Percentiles rank a stretch among this genome's conserved stretches.
Conservation (phyloP, 179 eudicot genomes). For the Beta lomatogona region DNA sequence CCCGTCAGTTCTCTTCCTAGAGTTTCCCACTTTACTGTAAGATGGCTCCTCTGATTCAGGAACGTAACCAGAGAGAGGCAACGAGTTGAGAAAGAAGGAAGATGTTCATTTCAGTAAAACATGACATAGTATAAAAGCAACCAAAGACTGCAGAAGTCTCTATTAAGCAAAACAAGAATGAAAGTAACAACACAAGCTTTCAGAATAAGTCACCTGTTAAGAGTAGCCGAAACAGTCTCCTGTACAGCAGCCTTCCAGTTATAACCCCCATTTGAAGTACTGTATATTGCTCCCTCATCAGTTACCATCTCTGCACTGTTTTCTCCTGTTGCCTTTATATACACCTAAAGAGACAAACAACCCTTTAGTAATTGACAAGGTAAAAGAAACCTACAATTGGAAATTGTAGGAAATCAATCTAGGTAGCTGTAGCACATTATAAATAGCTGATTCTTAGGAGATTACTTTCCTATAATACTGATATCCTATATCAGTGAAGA, state of each 20-base stretch:
- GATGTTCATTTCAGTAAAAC: not conserved
- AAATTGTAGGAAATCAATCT: not conserved
- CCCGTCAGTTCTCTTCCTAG: not conserved
- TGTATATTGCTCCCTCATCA: constrained; percentile 93
- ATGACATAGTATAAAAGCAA: not conserved
- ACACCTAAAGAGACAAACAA: constrained; percentile 56
- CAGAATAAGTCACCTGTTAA: constrained; percentile 71
- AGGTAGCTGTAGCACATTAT: too few relatives aligned
- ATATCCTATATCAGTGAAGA: too few relatives aligned
- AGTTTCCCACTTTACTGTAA: not conserved
- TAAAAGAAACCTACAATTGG: not conserved
- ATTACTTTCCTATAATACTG: too few relatives aligned
- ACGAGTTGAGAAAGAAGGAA: not conserved
- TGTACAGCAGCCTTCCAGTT: constrained; percentile 98
- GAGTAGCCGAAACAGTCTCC: constrained; percentile 98
- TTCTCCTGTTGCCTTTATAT: constrained; percentile 86
- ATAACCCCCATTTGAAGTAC: constrained; percentile 91
- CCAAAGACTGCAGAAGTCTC: not conserved
- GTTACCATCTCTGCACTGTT: constrained; percentile 98
- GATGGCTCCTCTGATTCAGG: not conserved
- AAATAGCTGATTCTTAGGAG: too few relatives aligned
- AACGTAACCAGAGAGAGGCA: not conserved
- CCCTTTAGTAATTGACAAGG: constrained; percentile 2
- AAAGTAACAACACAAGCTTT: constrained; percentile 5
- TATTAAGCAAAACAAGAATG: not conserved